phyloP scores from a whole-genome alignment of 169 alveolate species.

The Cryptosporidium parvum region DNA sequence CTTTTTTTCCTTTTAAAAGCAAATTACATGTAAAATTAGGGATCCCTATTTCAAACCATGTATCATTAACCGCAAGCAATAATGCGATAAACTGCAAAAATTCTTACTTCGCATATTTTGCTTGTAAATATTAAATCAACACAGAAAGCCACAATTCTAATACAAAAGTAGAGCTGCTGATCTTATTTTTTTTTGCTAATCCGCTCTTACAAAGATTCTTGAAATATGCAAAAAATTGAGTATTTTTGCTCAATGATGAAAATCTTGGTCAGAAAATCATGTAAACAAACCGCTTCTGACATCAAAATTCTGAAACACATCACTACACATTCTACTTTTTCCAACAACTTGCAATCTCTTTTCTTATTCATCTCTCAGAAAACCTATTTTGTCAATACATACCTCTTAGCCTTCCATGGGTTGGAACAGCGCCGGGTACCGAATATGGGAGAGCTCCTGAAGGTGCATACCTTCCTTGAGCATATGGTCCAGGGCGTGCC shows the following conservation, averaged over 20 bases:
- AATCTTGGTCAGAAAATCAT: slow-evolving; percentile 1
- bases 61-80: slow-evolving; percentile 1
- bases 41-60: slow-evolving; percentile 17
- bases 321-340: not conserved
- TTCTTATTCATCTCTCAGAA: not conserved
- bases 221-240: not conserved
- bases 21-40: slow-evolving; percentile 4
- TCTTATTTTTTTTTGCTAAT: not conserved
- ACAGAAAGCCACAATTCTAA: not conserved
- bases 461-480: slow-evolving; percentile 76
- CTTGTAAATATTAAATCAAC: not conserved
- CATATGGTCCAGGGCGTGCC: slow-evolving; percentile 67
- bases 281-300: slow-evolving; percentile 1
- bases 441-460: slow-evolving; percentile 65
- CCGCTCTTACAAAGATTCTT: not conserved
- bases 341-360: not conserved
- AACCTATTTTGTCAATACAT: slow-evolving; percentile 12
- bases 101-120: slow-evolving; percentile 1
- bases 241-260: not conserved
- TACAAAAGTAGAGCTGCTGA: not conserved
- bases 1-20: not conserved
- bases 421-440: slow-evolving; percentile 63
- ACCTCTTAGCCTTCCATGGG: slow-evolving; percentile 69
- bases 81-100: not conserved
- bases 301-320: slow-evolving; percentile 14